Conservation (phyloP, 2,329 filamentous ascomycete species). For the Microcyclospora tardicrescens region DNA sequence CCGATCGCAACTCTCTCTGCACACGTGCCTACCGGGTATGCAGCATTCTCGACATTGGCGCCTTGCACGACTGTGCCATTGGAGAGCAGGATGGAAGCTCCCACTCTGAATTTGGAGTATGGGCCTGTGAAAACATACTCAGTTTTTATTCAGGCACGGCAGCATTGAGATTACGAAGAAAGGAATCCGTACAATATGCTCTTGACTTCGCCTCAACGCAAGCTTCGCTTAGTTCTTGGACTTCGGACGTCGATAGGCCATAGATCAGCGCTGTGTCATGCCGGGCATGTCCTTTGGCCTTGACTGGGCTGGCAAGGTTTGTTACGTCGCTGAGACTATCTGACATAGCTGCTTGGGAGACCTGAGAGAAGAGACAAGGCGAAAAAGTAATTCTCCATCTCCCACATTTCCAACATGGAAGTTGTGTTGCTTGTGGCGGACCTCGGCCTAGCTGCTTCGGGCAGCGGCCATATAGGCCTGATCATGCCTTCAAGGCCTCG, state of each 20-base stretch:
- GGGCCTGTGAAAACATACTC: conserved; percentile 39
- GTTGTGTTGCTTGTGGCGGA: too few species aligned
- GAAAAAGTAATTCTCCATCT: too few species aligned
- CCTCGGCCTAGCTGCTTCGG: too few species aligned
- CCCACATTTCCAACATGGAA: too few species aligned
- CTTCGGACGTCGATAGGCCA: conserved; percentile 49
- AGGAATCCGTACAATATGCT: conserved; percentile 58
- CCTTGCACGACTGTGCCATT: conserved; percentile 45
- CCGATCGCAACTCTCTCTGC: conserved; percentile 84
- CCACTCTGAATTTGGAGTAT: conserved; percentile 86
- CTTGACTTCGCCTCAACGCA: conserved; percentile 59
- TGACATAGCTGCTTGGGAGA: too few species aligned
- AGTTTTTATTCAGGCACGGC: not conserved
- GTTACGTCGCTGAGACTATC: too few species aligned
- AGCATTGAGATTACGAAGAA: not conserved
- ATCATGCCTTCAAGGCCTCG: too few species aligned
- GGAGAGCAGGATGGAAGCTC: conserved; percentile 58
- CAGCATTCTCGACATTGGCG: conserved; percentile 85
- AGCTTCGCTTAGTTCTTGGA: conserved; percentile 48
- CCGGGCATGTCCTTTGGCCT: conserved; percentile 23
- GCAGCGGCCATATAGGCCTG: too few species aligned
- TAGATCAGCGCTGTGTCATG: conserved; percentile 31
- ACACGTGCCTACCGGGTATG: conserved; percentile 89
- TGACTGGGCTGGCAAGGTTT: conserved; percentile 5
- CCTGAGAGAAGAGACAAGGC: too few species aligned